A percentile compares a stretch with the other conserved stretches of the same genome.
phyloP scores from a whole-genome alignment of 495 filamentous ascomycete genomes.

The Aspergillus incahuasiensis region DNA sequence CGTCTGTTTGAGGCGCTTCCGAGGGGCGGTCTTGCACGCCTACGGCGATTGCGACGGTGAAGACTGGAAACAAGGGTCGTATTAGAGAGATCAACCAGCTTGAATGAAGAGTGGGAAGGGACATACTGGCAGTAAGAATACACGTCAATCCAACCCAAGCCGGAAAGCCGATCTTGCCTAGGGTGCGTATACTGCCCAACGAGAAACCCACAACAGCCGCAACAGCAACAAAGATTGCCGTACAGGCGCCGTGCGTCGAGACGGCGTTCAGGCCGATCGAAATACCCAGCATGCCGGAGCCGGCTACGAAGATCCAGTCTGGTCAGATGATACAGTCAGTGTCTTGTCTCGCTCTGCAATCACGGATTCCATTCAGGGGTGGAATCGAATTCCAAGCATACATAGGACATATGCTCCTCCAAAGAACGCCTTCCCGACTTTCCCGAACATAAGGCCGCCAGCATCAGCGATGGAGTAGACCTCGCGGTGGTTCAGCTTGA shows the following conservation, averaged over 20 bases:
- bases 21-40: constrained; percentile 46
- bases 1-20: constrained; percentile 21
- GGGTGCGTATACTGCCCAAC: constrained; percentile 34
- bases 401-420: constrained; percentile 49
- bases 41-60: constrained; percentile 66
- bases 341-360: too few species aligned
- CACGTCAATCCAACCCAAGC: constrained; percentile 36
- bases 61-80: constrained; percentile 51
- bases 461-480: constrained; percentile 67
- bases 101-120: background rate
- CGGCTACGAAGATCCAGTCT: constrained; percentile 44
- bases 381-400: constrained; percentile 11
- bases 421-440: constrained; percentile 55
- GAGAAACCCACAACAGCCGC: constrained; percentile 29
- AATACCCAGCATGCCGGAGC: constrained; percentile 55
- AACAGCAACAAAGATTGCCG: constrained; percentile 41
- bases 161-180: constrained; percentile 34
- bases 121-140: constrained; percentile 36
- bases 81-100: constrained; percentile 25
- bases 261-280: constrained; percentile 65
- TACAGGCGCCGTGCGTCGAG: constrained; percentile 59
- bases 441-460: constrained; percentile 58
- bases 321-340: too few species aligned
- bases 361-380: constrained; percentile 7
- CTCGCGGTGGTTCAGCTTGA: constrained; percentile 62